These are phyloP conservation scores for Candida glucosophila DNA, from an alignment of 1,139 yeast genomes.

Conservation along the genomic window DNA sequence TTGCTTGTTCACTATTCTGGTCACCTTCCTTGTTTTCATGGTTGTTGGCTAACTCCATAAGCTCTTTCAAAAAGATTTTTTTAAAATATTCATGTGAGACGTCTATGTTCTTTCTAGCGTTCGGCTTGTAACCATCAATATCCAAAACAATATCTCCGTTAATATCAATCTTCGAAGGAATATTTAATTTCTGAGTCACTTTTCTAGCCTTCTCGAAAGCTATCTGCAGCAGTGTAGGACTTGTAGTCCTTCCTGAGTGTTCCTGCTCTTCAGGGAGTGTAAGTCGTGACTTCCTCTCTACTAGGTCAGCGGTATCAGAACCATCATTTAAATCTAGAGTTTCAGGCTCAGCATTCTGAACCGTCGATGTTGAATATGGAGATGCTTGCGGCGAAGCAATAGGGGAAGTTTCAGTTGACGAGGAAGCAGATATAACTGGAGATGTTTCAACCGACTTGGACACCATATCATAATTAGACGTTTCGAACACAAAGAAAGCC, in stretches of 20 bases:
- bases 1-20: constrained; percentile 11
- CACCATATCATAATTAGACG: constrained; percentile 48
- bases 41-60: constrained; percentile 16
- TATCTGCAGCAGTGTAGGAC: constrained; percentile 22
- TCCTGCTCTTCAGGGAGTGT: constrained; percentile 11
- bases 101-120: constrained; percentile 58
- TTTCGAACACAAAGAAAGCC: constrained; percentile 93
- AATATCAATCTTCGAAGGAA: constrained; percentile 81
- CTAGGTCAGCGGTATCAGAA: constrained; percentile 20
- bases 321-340: constrained; percentile 27
- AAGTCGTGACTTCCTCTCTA: too few species aligned
- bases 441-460: constrained; percentile 80
- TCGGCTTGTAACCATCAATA: constrained; percentile 94
- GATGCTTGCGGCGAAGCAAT: constrained; percentile 17
- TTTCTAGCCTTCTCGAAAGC: constrained; percentile 61
- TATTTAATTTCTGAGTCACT: constrained; percentile 66
- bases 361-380: constrained; percentile 7
- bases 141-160: constrained; percentile 89
- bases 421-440: constrained; percentile 79
- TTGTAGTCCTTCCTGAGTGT: constrained; percentile 10
- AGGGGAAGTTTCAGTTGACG: constrained; percentile 57
- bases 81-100: constrained; percentile 65
- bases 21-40: constrained; percentile 4
- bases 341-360: constrained; percentile 18
- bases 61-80: constrained; percentile 57